Evolutionary conservation across 2,329 filamentous ascomycete species (phyloP), one percentile per base, ranked within the genome.

Genomic region (Colletotrichum eremochloae): DNA sequence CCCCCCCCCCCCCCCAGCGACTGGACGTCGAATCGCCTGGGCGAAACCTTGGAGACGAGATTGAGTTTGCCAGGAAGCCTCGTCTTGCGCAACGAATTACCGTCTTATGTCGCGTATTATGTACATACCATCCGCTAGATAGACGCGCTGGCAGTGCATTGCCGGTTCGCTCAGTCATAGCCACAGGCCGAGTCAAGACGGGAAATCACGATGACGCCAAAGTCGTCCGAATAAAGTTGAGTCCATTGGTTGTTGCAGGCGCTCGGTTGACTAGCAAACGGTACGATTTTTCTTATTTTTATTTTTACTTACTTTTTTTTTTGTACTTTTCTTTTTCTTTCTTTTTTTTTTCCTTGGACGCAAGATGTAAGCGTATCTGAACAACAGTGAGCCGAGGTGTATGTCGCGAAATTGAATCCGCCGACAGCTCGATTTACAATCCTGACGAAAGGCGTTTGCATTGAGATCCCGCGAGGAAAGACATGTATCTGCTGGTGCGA

Each of bases 1-100:
- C 55, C 24, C 24, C 24, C 24, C 24, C 24, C 24, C 24, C 24
- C 24, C 24, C 55, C 40, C 42, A 31, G 52, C 50, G 66, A 15
- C 55, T 42, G 8, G 11, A 48, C 50, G 68, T 57, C 56, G 68
- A 67, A 67, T 62, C 56, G 68, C 50, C 63, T 71, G 40, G 68
- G 63, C 68, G 33, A 52, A 50, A 57, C 48, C 57, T 33, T 65
- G 40, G 60, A 72, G 70, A 72, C 70, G 66, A 72, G 70, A 72
- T 72, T 72, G 66, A 72, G 66, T 72, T 72, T 72, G 60, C 70
- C n/a, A 70, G 60, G 66, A 69, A 58, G 38, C 53, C 60, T 55
- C 61, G 60, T 46, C 58, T 69, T 44, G 60, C 60, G n/a, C 55
- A 57, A 70, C 61, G 42, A 57, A 72, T 55, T 14, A 36, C 29